Percentiles rank a stretch among this genome's conserved stretches.
phyloP scores from a whole-genome alignment of 345 rosid genomes.

The Eucalyptus fibrosa region DNA sequence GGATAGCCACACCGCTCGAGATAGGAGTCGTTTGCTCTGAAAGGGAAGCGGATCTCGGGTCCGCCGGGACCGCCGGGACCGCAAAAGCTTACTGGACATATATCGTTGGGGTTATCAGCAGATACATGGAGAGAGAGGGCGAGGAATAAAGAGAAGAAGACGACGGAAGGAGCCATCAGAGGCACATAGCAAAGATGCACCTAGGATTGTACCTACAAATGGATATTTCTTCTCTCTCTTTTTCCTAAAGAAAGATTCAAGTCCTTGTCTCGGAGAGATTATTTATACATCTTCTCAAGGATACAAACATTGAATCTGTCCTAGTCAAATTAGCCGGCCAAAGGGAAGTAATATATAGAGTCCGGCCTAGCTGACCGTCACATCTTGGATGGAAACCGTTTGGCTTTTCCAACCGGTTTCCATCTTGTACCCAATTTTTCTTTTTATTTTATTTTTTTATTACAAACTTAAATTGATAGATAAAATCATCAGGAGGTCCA shows the following conservation, averaged over 20 bases:
- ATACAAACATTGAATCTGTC: neutral
- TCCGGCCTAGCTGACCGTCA: no score
- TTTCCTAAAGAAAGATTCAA: neutral
- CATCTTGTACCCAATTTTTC: no score
- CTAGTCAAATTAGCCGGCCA: neutral
- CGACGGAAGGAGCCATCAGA: neutral
- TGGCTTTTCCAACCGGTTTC: no score
- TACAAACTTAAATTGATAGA: no score
- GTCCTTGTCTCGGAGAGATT: neutral
- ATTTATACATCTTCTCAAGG: neutral
- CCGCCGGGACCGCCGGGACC: neutral
- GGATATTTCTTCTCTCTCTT: neutral
- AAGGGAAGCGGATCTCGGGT: neutral
- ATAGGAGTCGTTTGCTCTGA: neutral
- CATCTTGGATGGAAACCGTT: no score
- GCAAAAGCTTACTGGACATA: neutral
- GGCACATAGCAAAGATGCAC: neutral
- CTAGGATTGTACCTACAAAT: neutral
- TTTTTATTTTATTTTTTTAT: no score
- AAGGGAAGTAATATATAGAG: neutral
- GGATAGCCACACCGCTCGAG: neutral
- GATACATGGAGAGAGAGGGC: neutral
- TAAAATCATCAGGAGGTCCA: no score
- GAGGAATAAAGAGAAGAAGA: neutral
- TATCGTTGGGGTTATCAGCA: neutral